Evolutionary conservation across 2,329 filamentous ascomycete genomes (phyloP).

Genomic region (Botryotinia narcissicola): DNA sequence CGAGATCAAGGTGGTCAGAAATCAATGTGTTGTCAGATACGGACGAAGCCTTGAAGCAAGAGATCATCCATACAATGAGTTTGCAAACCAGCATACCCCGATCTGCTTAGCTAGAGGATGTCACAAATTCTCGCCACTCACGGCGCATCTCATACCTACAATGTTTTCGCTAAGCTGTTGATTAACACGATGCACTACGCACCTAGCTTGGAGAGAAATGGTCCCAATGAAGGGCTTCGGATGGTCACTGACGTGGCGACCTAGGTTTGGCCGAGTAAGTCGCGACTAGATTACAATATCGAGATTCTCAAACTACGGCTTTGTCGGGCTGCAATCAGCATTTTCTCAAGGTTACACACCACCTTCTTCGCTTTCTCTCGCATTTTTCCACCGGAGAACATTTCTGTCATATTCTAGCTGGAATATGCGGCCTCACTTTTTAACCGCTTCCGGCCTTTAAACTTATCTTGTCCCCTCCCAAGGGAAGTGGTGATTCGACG

Average conservation of each 20-base stretch:
- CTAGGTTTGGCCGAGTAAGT: slow-evolving; percentile 33
- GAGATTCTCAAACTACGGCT: slow-evolving; percentile 22
- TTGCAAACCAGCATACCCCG: slow-evolving; percentile 12
- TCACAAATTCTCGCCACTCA: slow-evolving; percentile 29
- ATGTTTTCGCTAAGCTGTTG: slow-evolving; percentile 22
- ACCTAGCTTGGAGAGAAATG: slow-evolving; percentile 24
- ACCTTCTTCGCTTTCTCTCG: slow-evolving; percentile 24
- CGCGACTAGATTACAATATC: slow-evolving; percentile 19
- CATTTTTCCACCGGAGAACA: slow-evolving; percentile 20
- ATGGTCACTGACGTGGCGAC: slow-evolving; percentile 37
- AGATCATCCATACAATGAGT: slow-evolving; percentile 23
- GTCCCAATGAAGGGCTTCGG: slow-evolving; percentile 29
- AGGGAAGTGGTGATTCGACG: slow-evolving; percentile 9
- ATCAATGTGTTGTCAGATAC: slow-evolving; percentile 36
- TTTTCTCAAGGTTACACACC: slow-evolving; percentile 25
- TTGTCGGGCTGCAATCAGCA: slow-evolving; percentile 27
- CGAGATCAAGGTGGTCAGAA: slow-evolving; percentile 19
- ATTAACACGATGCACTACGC: slow-evolving; percentile 19
- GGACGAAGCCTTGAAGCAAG: slow-evolving; percentile 25
- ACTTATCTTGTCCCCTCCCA: neutral
- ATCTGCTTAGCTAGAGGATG: slow-evolving; percentile 20
- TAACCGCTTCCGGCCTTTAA: slow-evolving; percentile 8
- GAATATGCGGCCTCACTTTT: slow-evolving; percentile 17
- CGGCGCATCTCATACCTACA: slow-evolving; percentile 22
- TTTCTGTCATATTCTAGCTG: slow-evolving; percentile 19